Base-by-base conservation (phyloP, 148 eudicot species). In the Vaccinium vitisidaea region DNA sequence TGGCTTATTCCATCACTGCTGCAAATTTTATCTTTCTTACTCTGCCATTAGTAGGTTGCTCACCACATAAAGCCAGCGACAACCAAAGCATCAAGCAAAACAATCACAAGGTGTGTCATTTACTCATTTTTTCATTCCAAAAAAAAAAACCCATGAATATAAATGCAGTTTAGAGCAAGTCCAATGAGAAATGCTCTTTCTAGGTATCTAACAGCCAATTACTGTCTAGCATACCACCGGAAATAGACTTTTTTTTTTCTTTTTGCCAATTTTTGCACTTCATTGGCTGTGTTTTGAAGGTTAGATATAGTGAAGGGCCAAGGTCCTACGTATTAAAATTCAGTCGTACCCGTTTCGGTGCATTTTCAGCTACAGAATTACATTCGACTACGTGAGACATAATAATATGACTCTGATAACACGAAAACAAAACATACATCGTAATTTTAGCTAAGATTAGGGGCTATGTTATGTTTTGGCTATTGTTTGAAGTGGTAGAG, bases 91-190 rank as follows among this genome's bases (percentile, higher is more conserved):
- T 30, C 84, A 54, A 74, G 59, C 63, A 83, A 14, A 36, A 55
- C 85, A 75, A 12, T 49, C 81, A 58, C 74, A 83, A 83, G 80
- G 85, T 83, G 11, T 43, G 80, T 76, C 43, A 58, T 46, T 25
- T 43, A 3, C 43, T 12, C 10, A 1, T 25, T 79, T 39, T 36
- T 14, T 32, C 56, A 65, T 16, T 16, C 15, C 32, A 61, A 27
- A 27, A 27, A 48, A 39, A 39, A 61, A 80, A 59, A 43, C 27
- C 83, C 16, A 21, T 52, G 25, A 43, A 46, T 1, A 65, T 23
- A 65, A 23, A 65, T 10, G 70, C 30, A 63, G 32, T 65, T 11
- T 25, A 63, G 70, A 63, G 32, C 71, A 65, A 65, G 32, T 10
- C 69, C 71, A 65, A 23, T 0, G 15, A 6, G 1, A 65, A 65